These are phyloP conservation scores for Hibiscus tridactylites DNA, from an alignment of 345 rosid genomes.

Conservation along the genomic window DNA sequence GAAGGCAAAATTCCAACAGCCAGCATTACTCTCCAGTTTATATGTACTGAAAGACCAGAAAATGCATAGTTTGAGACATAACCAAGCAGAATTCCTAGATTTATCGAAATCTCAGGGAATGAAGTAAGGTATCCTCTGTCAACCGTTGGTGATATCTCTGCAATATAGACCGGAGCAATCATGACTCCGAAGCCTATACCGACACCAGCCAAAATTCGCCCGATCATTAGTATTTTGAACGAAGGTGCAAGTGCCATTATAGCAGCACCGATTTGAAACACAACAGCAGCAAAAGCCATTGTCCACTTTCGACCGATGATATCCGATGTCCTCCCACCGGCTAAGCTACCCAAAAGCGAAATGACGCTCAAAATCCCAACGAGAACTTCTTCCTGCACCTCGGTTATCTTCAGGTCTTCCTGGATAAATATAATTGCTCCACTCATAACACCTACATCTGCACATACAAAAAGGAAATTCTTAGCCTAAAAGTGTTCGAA, in stretches of 20 bases:
- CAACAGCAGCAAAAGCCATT: conserved; percentile 77
- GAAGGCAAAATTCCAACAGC: conserved; percentile 89
- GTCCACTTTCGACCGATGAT: conserved; percentile 85
- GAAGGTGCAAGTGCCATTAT: conserved; percentile 75
- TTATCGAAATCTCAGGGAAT: conserved; percentile 79
- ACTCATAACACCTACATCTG: conserved; percentile 97
- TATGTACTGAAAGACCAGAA: conserved; percentile 56
- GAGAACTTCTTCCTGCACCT: conserved; percentile 74
- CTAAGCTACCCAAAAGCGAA: conserved; percentile 81
- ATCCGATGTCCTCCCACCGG: conserved; percentile 82
- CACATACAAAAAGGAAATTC: conserved; percentile 2
- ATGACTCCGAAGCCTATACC: conserved; percentile 89
- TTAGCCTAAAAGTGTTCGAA: neutral
- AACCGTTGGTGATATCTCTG: conserved; percentile 68
- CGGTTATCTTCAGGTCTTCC: conserved; percentile 67
- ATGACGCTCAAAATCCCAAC: conserved; percentile 69
- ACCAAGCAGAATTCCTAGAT: conserved; percentile 78
- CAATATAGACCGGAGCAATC: conserved; percentile 87
- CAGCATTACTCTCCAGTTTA: conserved; percentile 85
- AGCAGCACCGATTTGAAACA: conserved; percentile 70
- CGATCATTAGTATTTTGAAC: conserved; percentile 57
- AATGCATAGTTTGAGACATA: conserved; percentile 84
- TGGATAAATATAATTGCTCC: conserved; percentile 88
- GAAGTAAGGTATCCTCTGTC: conserved; percentile 73
- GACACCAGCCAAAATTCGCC: conserved; percentile 68